Base-by-base conservation (phyloP, 2,329 filamentous ascomycete genomes). In the Ophiocordyceps camponoti-saundersi region DNA sequence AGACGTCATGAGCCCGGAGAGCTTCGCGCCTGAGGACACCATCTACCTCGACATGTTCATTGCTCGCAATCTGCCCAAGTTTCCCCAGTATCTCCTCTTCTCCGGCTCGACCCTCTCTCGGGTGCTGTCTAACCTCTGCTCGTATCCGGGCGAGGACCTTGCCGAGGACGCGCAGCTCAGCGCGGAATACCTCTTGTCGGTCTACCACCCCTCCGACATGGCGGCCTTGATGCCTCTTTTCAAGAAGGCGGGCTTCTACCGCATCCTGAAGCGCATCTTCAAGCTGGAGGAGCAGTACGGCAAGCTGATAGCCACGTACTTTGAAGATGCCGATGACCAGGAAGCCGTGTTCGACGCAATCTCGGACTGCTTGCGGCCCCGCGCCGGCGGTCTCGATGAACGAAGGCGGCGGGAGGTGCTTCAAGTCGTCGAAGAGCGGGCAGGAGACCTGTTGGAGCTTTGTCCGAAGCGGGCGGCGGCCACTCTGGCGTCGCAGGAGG, bases 11-110 rank as follows among this genome's bases (percentile, higher is more conserved):
- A 84, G 80, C 45, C 67, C 78, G 1, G 69, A 73, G 4, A 78
- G 85, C 44, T 96, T 95, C 62, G 75, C 79, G 1, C 65, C 80
- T 0, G 78, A 84, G 50, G 88, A 96, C 58, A 89, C 85, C 13
- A 85, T 98, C 48, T 98, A 95, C 62, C 75, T 98, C 42, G 88
- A 98, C 63, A 98, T 98, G 88, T 98, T 98, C 58, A 84, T 98
- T 59, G 90, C 92, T 18, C 80, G 92, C 48, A 98, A 95, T 59
- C 67, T 98, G 45, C 86, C 93, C 3, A 98, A 98, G 61, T 98
- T 95, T 57, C 88, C 89, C 1, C 90, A 96, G 59, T 95, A 95
- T 57, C 80, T 98, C 45, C 75, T 96, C 12, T 77, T 98, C 44
- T 85, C 90, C 0, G 92, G 89, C 18, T 88, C 85, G 2, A 83